Evolutionary conservation across 768 basidiomycete genomes (phyloP).

Genomic region (Lyophyllum decastes): DNA sequence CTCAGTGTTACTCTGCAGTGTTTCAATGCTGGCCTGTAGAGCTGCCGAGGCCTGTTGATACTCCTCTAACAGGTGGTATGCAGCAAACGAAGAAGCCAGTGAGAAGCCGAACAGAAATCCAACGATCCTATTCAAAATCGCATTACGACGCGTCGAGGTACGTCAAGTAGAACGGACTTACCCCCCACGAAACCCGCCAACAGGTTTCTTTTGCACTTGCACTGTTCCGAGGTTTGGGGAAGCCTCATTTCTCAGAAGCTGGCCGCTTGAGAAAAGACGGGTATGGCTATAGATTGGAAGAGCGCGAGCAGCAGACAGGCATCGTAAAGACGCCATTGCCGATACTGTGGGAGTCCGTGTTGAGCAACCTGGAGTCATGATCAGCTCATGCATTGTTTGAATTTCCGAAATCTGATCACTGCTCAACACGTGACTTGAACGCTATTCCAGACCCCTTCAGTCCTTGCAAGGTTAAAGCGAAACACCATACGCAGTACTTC

Average conservation of each 20-base stretch:
- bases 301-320: conserved; percentile 20
- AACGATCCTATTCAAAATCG: conserved; percentile 53
- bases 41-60: conserved; percentile 88
- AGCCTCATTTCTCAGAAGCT: conserved; percentile 43
- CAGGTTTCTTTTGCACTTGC: conserved; percentile 66
- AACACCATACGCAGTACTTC: neutral
- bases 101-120: conserved; percentile 92
- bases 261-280: conserved; percentile 47
- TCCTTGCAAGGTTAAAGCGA: too few species aligned
- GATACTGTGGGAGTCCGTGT: neutral
- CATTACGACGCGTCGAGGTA: conserved; percentile 8
- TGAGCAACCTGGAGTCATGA: neutral
- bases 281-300: conserved; percentile 11
- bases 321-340: conserved; percentile 39
- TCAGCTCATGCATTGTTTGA: neutral
- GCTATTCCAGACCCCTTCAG: neutral
- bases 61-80: conserved; percentile 88
- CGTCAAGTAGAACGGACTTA: conserved; percentile 21
- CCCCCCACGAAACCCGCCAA: conserved; percentile 76
- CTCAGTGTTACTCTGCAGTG: conserved; percentile 80
- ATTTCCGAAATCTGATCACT: neutral
- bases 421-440: conserved; percentile 9
- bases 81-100: conserved; percentile 80
- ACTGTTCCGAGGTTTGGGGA: conserved; percentile 54
- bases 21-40: conserved; percentile 84